Percentiles rank a stretch among this genome's conserved stretches.
These are phyloP conservation scores for Medakamo hakoo DNA, from an alignment of 139 green algal genomes.

Conservation along the genomic window DNA sequence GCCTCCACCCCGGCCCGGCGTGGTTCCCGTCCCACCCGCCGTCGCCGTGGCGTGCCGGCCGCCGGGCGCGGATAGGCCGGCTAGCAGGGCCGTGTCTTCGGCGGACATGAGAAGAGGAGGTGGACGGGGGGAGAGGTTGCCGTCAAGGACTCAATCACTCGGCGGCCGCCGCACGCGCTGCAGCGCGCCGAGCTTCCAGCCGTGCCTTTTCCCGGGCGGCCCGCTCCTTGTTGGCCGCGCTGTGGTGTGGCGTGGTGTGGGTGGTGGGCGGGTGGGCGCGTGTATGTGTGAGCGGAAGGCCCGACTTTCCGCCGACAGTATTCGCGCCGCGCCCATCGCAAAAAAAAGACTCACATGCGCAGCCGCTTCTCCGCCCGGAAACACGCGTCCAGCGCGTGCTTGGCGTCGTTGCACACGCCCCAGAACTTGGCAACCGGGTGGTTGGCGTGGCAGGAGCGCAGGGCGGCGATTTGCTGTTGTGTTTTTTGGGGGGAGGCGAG, in stretches of 20 bases:
- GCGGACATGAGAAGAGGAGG: neutral
- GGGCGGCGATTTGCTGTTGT: slow-evolving; percentile 47
- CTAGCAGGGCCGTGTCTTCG: neutral
- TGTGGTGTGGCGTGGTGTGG: neutral
- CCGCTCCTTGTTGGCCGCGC: neutral
- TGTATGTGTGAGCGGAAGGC: neutral
- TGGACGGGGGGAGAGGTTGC: neutral
- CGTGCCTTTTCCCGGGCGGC: neutral
- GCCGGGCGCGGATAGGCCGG: neutral
- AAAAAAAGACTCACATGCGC: slow-evolving; percentile 25
- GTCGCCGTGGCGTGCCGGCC: too few species aligned
- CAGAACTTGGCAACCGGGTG: slow-evolving; percentile 44
- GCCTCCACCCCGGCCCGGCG: too few species aligned
- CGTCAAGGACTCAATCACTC: neutral
- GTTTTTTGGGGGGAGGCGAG: neutral
- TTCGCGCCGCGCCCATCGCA: neutral
- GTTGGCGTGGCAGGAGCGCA: slow-evolving; percentile 44
- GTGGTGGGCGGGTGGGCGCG: neutral
- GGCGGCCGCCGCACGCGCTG: too few species aligned
- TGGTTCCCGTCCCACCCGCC: too few species aligned
- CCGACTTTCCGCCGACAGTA: neutral
- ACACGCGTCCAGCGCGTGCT: slow-evolving; percentile 44
- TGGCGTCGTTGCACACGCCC: slow-evolving; percentile 52
- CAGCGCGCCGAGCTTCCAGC: too few species aligned
- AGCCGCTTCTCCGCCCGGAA: slow-evolving; percentile 56